Base-by-base conservation (phyloP, 805 yeast species). In the Wickerhamiella galacta region DNA sequence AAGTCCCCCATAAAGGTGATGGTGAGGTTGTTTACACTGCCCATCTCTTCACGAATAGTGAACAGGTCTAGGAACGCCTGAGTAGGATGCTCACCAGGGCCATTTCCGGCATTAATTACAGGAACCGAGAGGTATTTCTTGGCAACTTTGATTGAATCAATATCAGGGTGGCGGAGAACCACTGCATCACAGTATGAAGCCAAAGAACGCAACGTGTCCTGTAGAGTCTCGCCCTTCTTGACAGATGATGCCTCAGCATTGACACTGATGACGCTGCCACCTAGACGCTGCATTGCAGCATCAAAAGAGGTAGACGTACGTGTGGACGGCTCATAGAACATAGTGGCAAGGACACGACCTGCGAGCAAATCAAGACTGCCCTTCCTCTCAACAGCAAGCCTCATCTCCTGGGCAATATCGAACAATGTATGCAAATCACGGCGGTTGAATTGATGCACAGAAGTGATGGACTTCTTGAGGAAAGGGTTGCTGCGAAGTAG, bases 201-300 rank as follows among this genome's bases (percentile, higher is more conserved):
- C 61, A 90, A 66, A 10, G 95, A 73, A 59, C 98, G 74, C 45
- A 90, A 72, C 25, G 98, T 90, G 54, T 90, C 99, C 61, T 87
- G 95, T 52, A 90, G 66, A 28, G 95, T 79, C 66, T 90, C 99
- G 45, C 99, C 99, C 68, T 90, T 90, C 64, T 82, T 80, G 31
- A 85, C 95, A 16, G 95, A 81, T n/a, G 96, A 85, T 21, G 83
- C 68, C 43, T 70, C 72, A 39, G 90, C 78, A 41, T 79, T 68
- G 43, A 90, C 78, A 35, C 92, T 70, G 45, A 92, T 79, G 46
- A 83, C 93, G 59, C 94, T 73, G 53, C 99, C 99, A 57, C 99
- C 99, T 48, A 90, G 68, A 63, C 99, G 79, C 66, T 90, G 96
- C 98, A 90, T 90, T 39, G 99, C 99, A 48, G 95, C 95, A 56